Percentiles rank a stretch among this genome's conserved stretches.
Conservation (phyloP, 139 green algal species). For the Ettlia oleoabundans region DNA sequence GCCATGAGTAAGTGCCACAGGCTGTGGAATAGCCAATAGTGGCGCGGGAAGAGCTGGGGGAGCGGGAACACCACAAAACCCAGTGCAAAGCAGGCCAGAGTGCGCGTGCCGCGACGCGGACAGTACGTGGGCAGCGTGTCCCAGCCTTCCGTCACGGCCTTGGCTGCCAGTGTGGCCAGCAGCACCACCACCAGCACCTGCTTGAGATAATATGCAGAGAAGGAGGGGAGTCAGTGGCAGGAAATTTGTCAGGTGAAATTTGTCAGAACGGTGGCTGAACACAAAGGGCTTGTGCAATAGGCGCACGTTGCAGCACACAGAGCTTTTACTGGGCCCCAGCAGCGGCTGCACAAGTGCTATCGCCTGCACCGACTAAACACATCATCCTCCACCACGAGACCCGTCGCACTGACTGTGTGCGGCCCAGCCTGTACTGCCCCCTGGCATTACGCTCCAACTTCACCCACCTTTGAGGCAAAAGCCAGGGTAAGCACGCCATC, state of each 20-base stretch:
- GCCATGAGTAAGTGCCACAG: constrained; percentile 50
- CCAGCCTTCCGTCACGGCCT: constrained; percentile 28
- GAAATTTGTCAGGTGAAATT: not conserved
- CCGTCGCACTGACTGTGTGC: too few species aligned
- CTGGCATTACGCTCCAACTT: too few species aligned
- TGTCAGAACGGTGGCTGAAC: too few species aligned
- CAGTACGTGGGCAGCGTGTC: constrained; percentile 32
- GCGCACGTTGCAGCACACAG: too few species aligned
- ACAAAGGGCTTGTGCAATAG: not conserved
- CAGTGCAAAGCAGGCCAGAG: constrained; percentile 20
- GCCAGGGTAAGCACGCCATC: constrained; percentile 31
- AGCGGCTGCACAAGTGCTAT: too few species aligned
- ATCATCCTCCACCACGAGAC: too few species aligned
- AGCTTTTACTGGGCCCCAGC: too few species aligned
- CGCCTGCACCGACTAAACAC: too few species aligned
- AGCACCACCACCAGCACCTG: constrained; percentile 31
- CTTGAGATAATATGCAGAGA: not conserved
- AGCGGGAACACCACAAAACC: constrained; percentile 33
- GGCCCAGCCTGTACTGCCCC: too few species aligned
- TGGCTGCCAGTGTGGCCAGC: constrained; percentile 26
- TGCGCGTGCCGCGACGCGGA: not conserved
- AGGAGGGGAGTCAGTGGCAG: not conserved
- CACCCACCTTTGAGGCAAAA: constrained; percentile 12
- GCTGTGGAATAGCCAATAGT: constrained; percentile 55
- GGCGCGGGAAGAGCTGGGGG: constrained; percentile 32